These are phyloP conservation scores for Lophiostoma macrostomum DNA, from an alignment of 495 filamentous ascomycete species.

Conservation along the genomic window DNA sequence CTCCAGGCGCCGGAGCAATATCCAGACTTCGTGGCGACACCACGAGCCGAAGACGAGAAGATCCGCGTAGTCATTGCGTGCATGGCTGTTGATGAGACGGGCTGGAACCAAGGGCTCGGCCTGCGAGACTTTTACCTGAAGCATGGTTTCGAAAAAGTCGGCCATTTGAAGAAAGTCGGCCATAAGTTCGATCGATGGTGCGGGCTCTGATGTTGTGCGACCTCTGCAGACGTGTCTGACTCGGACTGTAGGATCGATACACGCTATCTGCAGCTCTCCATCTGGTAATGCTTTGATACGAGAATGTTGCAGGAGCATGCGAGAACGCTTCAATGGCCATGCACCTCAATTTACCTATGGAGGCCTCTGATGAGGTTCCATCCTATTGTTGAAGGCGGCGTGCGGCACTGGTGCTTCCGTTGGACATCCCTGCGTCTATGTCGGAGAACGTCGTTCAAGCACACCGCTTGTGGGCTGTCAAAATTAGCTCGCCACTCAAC, in stretches of 20 bases:
- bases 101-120: constrained; percentile 18
- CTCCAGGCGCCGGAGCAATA: constrained; percentile 12
- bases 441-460: not conserved
- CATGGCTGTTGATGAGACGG: constrained; percentile 25
- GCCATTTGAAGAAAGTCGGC: constrained; percentile 24
- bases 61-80: constrained; percentile 26
- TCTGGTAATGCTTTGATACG: too few relatives aligned
- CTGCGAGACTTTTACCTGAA: constrained; percentile 29
- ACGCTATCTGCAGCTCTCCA: constrained; percentile 23
- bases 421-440: too few relatives aligned
- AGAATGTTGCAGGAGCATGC: too few relatives aligned
- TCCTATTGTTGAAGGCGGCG: too few relatives aligned
- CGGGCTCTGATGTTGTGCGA: not conserved
- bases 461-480: not conserved
- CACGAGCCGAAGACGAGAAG: constrained; percentile 13
- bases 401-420: too few relatives aligned
- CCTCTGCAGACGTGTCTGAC: constrained; percentile 13
- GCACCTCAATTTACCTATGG: too few relatives aligned
- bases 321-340: too few relatives aligned
- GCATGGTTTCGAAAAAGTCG: constrained; percentile 27
- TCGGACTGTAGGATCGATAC: constrained; percentile 27
- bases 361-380: too few relatives aligned
- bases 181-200: constrained; percentile 29
- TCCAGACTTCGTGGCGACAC: constrained; percentile 15
- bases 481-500: not conserved